Conservation (phyloP, 169 alveolate species). For the Eimeria maxima region DNA sequence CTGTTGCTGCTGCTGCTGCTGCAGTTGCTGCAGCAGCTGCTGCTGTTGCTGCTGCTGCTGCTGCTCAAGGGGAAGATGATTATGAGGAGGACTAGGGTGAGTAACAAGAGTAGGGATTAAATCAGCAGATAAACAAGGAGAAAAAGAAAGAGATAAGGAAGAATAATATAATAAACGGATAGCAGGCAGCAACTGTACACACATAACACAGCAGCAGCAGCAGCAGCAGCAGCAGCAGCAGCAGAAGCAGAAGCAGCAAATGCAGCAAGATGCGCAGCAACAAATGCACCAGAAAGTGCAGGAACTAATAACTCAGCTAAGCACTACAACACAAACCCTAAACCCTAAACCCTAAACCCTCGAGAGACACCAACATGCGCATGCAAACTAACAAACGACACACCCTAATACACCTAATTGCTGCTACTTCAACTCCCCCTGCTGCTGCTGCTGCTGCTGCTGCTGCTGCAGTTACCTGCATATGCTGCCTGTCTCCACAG, state of each 20-base stretch:
- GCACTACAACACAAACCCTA: neutral
- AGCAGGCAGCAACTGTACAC: constrained; percentile 5
- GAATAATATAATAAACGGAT: neutral
- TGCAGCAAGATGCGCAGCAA: neutral
- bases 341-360: neutral
- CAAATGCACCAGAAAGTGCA: neutral
- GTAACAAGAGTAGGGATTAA: neutral
- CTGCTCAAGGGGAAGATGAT: neutral
- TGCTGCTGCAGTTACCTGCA: constrained; percentile 44
- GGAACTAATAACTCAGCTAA: neutral
- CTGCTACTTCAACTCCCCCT: neutral
- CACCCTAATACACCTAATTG: neutral
- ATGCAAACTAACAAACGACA: neutral
- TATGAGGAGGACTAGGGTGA: neutral
- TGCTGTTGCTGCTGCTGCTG: constrained; percentile 4
- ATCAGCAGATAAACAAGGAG: neutral
- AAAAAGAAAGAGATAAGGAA: neutral
- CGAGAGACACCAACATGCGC: neutral
- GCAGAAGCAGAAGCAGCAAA: neutral
- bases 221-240: neutral
- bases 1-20: constrained; percentile 19
- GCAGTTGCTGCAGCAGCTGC: neutral
- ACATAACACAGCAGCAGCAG: neutral
- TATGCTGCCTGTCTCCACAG: neutral
- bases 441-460: constrained; percentile 9